Conservation (phyloP, 2,329 filamentous ascomycete species). For the Arthrocladium fulminans region DNA sequence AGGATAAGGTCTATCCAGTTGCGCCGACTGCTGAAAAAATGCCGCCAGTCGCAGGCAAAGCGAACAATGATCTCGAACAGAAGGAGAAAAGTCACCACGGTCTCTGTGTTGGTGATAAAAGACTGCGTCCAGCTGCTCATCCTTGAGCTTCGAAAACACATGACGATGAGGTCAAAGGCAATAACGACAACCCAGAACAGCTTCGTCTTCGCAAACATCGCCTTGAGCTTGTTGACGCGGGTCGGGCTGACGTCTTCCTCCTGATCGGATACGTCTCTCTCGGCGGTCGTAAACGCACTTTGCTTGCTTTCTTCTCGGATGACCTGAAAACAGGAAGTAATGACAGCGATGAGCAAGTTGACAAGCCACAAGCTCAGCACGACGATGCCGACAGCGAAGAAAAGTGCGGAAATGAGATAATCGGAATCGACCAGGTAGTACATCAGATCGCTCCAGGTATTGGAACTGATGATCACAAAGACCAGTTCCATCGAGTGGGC, state of each 20-base stretch:
- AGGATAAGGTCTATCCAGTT: constrained; percentile 76
- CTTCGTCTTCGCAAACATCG: constrained; percentile 62
- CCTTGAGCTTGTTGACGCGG: constrained; percentile 46
- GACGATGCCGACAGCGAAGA: constrained; percentile 63
- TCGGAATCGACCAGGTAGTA: constrained; percentile 90
- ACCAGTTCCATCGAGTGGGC: constrained; percentile 84
- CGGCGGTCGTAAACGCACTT: constrained; percentile 79
- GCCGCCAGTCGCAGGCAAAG: constrained; percentile 68
- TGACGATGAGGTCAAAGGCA: constrained; percentile 66
- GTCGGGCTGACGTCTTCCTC: constrained; percentile 29
- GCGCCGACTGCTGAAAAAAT: constrained; percentile 62
- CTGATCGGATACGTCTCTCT: constrained; percentile 40
- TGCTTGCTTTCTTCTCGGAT: constrained; percentile 93
- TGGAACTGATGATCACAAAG: constrained; percentile 97
- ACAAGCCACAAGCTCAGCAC: constrained; percentile 95
- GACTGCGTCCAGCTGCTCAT: constrained; percentile 56
- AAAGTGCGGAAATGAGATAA: constrained; percentile 76
- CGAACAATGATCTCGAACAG: constrained; percentile 75
- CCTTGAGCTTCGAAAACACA: constrained; percentile 64
- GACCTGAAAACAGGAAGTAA: constrained; percentile 96
- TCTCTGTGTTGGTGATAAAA: constrained; percentile 66
- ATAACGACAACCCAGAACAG: constrained; percentile 77
- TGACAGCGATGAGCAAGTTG: constrained; percentile 89
- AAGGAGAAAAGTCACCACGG: constrained; percentile 66
- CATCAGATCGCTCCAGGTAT: constrained; percentile 91